A percentile compares a stretch with the other conserved stretches of the same genome.
Evolutionary conservation across 352 stramenopile genomes (phyloP).

Genomic region (Pilasporangium apinafurcum): DNA sequence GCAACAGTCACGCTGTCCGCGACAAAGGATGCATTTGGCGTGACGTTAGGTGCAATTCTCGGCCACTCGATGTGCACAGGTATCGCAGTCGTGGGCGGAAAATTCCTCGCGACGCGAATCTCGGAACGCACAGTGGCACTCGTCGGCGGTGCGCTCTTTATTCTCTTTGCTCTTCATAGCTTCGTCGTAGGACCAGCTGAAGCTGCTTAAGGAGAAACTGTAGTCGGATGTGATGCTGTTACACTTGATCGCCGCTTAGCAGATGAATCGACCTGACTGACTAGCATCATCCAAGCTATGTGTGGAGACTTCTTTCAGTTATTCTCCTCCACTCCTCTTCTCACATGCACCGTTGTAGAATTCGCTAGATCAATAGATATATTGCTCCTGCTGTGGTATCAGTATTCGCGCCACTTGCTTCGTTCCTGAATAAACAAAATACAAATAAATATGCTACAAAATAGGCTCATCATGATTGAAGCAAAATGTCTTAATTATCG

Average conservation of each 20-base stretch:
- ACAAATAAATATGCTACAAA: conserved; percentile 1
- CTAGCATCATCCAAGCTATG: too few species aligned
- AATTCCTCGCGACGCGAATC: conserved; percentile 97
- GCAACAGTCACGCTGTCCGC: conserved; percentile 97
- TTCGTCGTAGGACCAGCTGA: conserved; percentile 84
- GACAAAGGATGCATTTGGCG: conserved; percentile 92
- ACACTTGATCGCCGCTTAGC: too few species aligned
- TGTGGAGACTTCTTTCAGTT: too few species aligned
- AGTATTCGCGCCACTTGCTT: too few species aligned
- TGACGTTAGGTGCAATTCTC: conserved; percentile 94
- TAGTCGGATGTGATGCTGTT: too few species aligned
- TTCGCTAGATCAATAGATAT: too few species aligned
- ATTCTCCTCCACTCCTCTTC: too few species aligned
- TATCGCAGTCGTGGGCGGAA: conserved; percentile 95
- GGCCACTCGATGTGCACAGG: conserved; percentile 98
- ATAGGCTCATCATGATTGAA: conserved; percentile 5
- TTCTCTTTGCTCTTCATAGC: conserved; percentile 96
- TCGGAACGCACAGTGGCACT: conserved; percentile 96
- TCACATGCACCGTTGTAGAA: too few species aligned
- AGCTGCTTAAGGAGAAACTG: too few species aligned
- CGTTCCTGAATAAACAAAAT: too few species aligned
- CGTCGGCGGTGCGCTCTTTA: conserved; percentile 94
- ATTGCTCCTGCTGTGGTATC: too few species aligned
- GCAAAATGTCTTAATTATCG: conserved; percentile 5
- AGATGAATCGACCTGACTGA: too few species aligned